Conservation (phyloP, 306 rosid species). For the Citrullus mucosospermus region DNA sequence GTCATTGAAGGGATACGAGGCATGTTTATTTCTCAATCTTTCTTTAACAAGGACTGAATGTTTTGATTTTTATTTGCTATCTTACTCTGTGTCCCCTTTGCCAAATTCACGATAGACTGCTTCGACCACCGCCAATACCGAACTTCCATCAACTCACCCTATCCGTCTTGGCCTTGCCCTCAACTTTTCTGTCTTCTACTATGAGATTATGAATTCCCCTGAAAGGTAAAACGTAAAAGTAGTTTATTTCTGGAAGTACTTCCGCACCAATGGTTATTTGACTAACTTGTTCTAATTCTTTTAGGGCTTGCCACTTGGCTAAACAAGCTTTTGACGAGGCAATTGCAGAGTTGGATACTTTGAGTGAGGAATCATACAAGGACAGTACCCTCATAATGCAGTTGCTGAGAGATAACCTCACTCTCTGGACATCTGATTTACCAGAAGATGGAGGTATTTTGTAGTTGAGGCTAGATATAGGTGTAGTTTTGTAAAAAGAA, state of each 20-base stretch:
- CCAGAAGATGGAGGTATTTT: constrained; percentile 95
- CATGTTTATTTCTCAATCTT: constrained; percentile 18
- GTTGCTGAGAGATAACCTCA: constrained; percentile 93
- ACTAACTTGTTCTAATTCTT: constrained; percentile 15
- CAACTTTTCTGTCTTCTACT: constrained; percentile 94
- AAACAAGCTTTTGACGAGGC: constrained; percentile 99
- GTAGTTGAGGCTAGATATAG: not conserved
- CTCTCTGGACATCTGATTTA: constrained; percentile 99
- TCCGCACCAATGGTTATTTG: constrained; percentile 4
- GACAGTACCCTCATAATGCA: constrained; percentile 99
- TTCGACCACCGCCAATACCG: constrained; percentile 73
- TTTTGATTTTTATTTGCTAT: constrained; percentile 2
- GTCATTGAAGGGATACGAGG: constrained; percentile 75
- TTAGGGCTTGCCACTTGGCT: constrained; percentile 98
- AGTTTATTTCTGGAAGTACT: constrained; percentile 2
- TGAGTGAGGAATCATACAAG: constrained; percentile 98
- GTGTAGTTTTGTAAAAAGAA: not conserved
- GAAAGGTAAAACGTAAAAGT: constrained; percentile 80
- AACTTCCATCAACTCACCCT: constrained; percentile 91
- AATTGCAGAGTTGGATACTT: constrained; percentile 91
- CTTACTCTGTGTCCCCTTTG: constrained; percentile 11
- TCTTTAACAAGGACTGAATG: constrained; percentile 3
- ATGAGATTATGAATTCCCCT: constrained; percentile 95
- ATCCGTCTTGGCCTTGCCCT: constrained; percentile 98
- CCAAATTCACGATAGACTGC: constrained; percentile 49